These are phyloP conservation scores for Tremella fuciformis DNA, from an alignment of 768 basidiomycete genomes.

Conservation along the genomic window DNA sequence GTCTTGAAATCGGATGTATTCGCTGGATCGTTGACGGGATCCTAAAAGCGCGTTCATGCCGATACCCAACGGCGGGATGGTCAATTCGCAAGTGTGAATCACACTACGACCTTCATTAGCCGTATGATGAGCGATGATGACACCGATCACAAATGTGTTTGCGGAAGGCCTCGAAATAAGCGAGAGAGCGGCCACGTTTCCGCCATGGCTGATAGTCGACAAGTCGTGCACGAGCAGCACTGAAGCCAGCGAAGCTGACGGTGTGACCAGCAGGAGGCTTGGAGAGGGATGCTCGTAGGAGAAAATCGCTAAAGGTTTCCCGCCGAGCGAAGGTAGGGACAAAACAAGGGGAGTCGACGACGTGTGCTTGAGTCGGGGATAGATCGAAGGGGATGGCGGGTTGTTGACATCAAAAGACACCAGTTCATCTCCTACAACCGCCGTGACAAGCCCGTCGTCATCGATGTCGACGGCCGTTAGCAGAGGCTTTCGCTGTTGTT, in stretches of 20 bases:
- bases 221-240: slow-evolving; percentile 24
- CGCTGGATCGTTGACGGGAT: slow-evolving; percentile 20
- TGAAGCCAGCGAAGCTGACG: slow-evolving; percentile 21
- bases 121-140: slow-evolving; percentile 25
- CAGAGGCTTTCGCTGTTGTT: too few relatives aligned
- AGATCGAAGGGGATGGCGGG: not conserved
- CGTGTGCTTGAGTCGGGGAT: not conserved
- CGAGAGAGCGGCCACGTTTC: slow-evolving; percentile 23
- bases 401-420: not conserved
- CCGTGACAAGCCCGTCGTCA: slow-evolving; percentile 30
- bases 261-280: slow-evolving; percentile 20
- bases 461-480: slow-evolving; percentile 11
- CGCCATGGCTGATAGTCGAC: slow-evolving; percentile 15
- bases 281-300: slow-evolving; percentile 10
- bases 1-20: slow-evolving; percentile 15
- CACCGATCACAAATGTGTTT: slow-evolving; percentile 18
- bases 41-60: slow-evolving; percentile 36
- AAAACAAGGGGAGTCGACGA: slow-evolving; percentile 3
- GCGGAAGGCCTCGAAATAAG: slow-evolving; percentile 15
- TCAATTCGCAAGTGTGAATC: slow-evolving; percentile 39
- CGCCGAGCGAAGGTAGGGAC: slow-evolving; percentile 13
- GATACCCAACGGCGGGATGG: slow-evolving; percentile 28
- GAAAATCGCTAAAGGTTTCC: slow-evolving; percentile 16
- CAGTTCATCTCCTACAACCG: slow-evolving; percentile 13
- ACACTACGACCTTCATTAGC: slow-evolving; percentile 32